A percentile compares a stretch with the other conserved stretches of the same genome.
Evolutionary conservation across 768 basidiomycete species (phyloP).

Genomic region (Hebeloma cylindrosporum): DNA sequence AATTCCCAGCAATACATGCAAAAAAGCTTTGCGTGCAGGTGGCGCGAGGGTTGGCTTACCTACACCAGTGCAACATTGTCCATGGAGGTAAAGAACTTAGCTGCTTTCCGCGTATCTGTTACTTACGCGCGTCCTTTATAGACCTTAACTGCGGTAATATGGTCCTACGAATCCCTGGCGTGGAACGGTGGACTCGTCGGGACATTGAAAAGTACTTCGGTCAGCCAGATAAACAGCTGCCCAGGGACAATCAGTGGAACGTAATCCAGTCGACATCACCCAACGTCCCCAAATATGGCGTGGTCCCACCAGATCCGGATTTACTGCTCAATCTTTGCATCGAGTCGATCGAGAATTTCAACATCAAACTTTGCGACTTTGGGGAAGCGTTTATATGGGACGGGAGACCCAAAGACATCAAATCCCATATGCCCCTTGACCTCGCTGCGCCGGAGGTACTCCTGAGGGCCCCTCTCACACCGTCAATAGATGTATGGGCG

Average conservation of each 20-base stretch:
- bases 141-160: background rate
- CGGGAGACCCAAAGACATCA: background rate
- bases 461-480: background rate
- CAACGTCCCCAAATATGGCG: background rate
- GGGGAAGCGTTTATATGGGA: background rate
- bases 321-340: background rate
- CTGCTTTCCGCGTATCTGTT: background rate
- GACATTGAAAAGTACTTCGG: background rate
- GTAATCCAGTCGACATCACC: background rate
- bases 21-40: background rate
- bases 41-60: background rate
- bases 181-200: background rate
- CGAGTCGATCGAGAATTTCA: background rate
- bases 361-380: background rate
- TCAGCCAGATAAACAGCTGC: background rate
- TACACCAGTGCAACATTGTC: background rate
- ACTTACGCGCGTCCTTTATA: background rate
- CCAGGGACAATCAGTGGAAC: too few species aligned
- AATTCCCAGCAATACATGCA: background rate
- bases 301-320: background rate
- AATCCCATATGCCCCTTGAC: background rate
- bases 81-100: background rate
- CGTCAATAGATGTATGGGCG: background rate
- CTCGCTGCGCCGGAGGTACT: background rate
- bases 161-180: background rate